Evolutionary conservation across 768 basidiomycete genomes (phyloP).

Genomic region (Mycena venus): DNA sequence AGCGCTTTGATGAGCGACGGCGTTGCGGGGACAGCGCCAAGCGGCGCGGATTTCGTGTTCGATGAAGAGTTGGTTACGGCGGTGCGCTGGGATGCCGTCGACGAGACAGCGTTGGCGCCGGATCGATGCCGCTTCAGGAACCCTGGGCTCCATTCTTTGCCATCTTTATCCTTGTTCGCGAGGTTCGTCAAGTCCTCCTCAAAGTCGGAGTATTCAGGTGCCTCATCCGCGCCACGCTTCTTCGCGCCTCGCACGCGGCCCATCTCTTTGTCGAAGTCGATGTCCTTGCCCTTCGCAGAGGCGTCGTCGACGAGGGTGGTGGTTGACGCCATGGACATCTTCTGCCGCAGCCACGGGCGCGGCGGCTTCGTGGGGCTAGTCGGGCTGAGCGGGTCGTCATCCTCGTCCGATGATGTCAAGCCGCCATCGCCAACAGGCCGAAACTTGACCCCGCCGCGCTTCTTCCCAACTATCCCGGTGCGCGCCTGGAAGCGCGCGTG

Average conservation of each 20-base stretch:
- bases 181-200: constrained; percentile 58
- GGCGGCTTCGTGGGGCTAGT: constrained; percentile 21
- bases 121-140: constrained; percentile 60
- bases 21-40: constrained; percentile 68
- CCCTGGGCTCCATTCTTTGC: constrained; percentile 61
- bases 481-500: constrained; percentile 33
- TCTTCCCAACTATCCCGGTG: constrained; percentile 31
- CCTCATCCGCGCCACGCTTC: constrained; percentile 36
- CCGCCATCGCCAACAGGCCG: constrained; percentile 35
- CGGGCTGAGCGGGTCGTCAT: constrained; percentile 29
- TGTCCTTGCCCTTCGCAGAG: constrained; percentile 29
- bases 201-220: constrained; percentile 60
- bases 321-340: constrained; percentile 38
- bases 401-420: constrained; percentile 43
- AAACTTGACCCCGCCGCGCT: constrained; percentile 44
- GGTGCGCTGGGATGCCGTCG: constrained; percentile 38
- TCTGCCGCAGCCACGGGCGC: constrained; percentile 40
- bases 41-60: constrained; percentile 37
- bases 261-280: constrained; percentile 59
- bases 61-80: constrained; percentile 28
- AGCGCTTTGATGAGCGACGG: constrained; percentile 75
- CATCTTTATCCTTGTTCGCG: constrained; percentile 31
- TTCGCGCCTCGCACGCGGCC: constrained; percentile 50
- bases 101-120: constrained; percentile 36
- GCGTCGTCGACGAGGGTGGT: constrained; percentile 39